Base-by-base conservation (phyloP, 192 early-diverging fungal species). In the Coemansia sp. region DNA sequence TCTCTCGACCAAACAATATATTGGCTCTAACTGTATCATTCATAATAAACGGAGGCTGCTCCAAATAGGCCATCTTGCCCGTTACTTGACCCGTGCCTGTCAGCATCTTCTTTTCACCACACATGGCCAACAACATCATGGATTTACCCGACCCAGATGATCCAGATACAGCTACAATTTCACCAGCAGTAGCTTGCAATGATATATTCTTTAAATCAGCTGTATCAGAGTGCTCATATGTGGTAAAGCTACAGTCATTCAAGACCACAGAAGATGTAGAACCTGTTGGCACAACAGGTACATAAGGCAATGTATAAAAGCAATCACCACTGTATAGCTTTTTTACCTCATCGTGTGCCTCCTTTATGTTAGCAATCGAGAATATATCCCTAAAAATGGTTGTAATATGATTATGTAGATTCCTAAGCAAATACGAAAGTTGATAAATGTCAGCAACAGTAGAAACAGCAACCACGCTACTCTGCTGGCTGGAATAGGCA, bases 101-200 rank as follows among this genome's bases (percentile, higher is more conserved):
- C 4, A 78, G 43, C 60, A 87, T 83, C 56, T 89, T 87, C 87
- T 92, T 94, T 75, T 98, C 94, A 4, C 82, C 78, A 39, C 78
- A 72, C 11, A 87, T 63, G 16, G 79, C 81, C 10, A 73, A 82
- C 10, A 85, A 24, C 13, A 87, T 56, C 0, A 83, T 85, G 0
- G 85, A 82, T 62, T 87, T 87, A 5, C 85, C 86, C 24, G 69
- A 72, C 20, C 86, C 86, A 14, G 85, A 73, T 29, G 71, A 71
- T 9, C 86, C 86, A 1, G 83, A 67, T 4, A 87, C 62, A 7
- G 77, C 81, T 9, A 77, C 73, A 57, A 65, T 65, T 22, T 65
- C 63, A 4, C 69, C 69, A 24, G 23, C 23, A 12, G 66, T 52
- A 6, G 66, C 52, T 5, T 55, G 13, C 7, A 73, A 12, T 4